Evolutionary conservation across 768 basidiomycete species (phyloP), one percentile per base, ranked within the genome.

Genomic region (Pulveroboletus sp.): DNA sequence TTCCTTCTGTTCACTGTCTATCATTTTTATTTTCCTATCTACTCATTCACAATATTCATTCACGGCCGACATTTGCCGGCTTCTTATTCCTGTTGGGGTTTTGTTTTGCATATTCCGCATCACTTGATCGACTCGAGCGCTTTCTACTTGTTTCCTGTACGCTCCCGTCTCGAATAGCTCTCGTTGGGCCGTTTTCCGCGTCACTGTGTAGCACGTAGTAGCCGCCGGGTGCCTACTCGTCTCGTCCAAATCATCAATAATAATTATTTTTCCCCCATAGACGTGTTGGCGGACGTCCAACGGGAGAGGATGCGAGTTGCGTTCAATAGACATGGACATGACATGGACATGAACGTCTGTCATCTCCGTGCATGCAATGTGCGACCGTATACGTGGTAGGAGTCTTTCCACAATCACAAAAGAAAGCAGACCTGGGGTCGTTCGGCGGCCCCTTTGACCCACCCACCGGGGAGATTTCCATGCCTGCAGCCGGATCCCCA

Each of bases 131-230:
- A 57, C 62, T 36, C 44, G 64, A 57, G 65, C 62, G 53, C 50
- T 54, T 66, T 60, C 62, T 55, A 53, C 59, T 59, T 61, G 59
- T 60, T 64, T 56, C 55, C 63, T 54, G 58, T 65, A 48, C 57
- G 63, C 66, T 69, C 59, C 38, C 51, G 60, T 65, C 59, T 51
- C 54, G 39, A 52, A 63, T 52, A 43, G 57, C 55, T 58, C 59
- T 53, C 43, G 12, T 39, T 47, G 62, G 28, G 60, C 56, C 45
- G 27, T 60, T 63, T 62, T 57, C 44, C 52, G 62, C 64, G 62
- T 69, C 55, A 61, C 68, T 68, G 68, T 63, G 60, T 62, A 51
- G 57, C 56, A 65, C 55, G 60, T 64, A 62, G 59, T 67, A 63
- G 66, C 51, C 57, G 66, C 66, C 54, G 60, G 63, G 62, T 63